phyloP scores from a whole-genome alignment of 225 moss, liverwort and hornwort species.

The Ulota crispa region DNA sequence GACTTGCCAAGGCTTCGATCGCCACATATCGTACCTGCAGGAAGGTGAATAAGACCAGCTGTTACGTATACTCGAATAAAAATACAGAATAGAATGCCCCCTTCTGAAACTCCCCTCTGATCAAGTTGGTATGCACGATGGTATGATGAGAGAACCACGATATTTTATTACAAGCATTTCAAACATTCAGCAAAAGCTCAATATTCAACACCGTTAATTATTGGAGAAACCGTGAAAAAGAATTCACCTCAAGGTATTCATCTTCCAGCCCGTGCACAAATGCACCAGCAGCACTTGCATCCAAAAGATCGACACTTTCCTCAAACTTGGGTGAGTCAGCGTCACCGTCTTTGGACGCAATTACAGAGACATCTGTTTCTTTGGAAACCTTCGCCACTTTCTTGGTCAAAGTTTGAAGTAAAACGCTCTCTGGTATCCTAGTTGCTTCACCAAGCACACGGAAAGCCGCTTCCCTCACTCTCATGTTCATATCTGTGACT shows the following conservation, averaged over 20 bases:
- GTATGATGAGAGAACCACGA: constrained; percentile 3
- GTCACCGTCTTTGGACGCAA: constrained; percentile 43
- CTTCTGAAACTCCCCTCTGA: background rate
- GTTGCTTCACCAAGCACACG: constrained; percentile 79
- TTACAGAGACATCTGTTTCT: constrained; percentile 47
- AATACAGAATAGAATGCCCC: background rate
- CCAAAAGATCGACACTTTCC: constrained; percentile 59
- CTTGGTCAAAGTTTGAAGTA: constrained; percentile 90
- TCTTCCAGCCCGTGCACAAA: constrained; percentile 98
- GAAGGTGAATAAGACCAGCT: constrained; percentile 15
- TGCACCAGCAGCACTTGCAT: constrained; percentile 89
- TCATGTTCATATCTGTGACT: constrained; percentile 94
- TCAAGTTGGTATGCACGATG: background rate
- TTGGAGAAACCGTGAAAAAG: background rate
- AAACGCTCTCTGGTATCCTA: constrained; percentile 63
- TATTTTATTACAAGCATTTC: background rate
- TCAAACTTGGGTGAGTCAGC: constrained; percentile 54
- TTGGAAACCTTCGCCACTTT: constrained; percentile 64
- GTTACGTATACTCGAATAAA: background rate
- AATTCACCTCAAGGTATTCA: constrained; percentile 83
- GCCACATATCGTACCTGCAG: constrained; percentile 81
- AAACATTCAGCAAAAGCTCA: background rate
- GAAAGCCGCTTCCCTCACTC: constrained; percentile 81
- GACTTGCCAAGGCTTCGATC: constrained; percentile 69
- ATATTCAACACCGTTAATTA: background rate